A percentile compares a stretch with the other conserved stretches of the same genome.
These are phyloP conservation scores for Voacanga thouarsii DNA, from an alignment of 257 asterid genomes.

Conservation along the genomic window DNA sequence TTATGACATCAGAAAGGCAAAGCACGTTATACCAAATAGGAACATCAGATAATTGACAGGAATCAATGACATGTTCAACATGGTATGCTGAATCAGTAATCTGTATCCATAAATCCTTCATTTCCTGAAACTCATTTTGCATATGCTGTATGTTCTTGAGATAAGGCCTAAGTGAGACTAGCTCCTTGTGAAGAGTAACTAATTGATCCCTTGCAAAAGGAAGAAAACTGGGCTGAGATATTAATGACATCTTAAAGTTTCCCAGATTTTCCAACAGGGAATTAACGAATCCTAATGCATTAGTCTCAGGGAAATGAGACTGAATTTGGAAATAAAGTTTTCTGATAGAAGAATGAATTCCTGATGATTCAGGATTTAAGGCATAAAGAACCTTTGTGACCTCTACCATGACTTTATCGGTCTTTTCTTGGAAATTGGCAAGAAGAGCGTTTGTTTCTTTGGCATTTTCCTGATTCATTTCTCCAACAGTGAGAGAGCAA, in stretches of 20 bases:
- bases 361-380: neutral
- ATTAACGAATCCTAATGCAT: neutral
- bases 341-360: neutral
- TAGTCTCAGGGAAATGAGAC: neutral
- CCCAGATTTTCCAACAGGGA: neutral
- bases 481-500: neutral
- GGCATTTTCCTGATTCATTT: neutral
- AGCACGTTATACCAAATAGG: conserved; percentile 4
- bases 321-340: too few relatives aligned
- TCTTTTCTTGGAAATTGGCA: neutral
- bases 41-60: neutral
- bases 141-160: neutral
- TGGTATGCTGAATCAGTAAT: neutral
- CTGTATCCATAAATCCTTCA: neutral
- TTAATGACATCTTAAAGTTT: neutral
- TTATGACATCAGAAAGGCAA: neutral
- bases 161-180: neutral
- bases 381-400: neutral
- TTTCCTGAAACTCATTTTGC: neutral
- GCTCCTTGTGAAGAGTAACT: neutral
- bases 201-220: neutral
- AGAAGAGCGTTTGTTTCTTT: neutral
- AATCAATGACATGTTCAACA: conserved; percentile 7
- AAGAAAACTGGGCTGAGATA: neutral
- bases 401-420: neutral